These are phyloP conservation scores for Claviceps fusiformis DNA, from an alignment of 2,329 filamentous ascomycete genomes.

Conservation along the genomic window DNA sequence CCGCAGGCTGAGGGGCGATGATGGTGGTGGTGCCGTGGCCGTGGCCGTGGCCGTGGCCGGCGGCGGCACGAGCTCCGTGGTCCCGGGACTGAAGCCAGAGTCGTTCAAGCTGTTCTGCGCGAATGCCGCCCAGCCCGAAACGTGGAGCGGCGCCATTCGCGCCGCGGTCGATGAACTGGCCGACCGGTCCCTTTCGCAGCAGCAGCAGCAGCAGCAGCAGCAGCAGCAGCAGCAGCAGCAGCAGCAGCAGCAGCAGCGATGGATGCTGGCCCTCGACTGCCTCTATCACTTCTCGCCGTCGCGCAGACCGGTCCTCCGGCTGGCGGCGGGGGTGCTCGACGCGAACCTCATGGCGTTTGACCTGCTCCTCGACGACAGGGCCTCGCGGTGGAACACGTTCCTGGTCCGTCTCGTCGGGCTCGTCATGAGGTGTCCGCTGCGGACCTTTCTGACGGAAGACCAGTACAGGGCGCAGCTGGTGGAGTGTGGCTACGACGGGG, in stretches of 20 bases:
- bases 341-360: slow-evolving; percentile 44
- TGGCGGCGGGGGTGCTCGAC: slow-evolving; percentile 25
- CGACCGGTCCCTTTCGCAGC: slow-evolving; percentile 11
- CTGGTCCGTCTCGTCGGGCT: slow-evolving; percentile 28
- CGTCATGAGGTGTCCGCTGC: slow-evolving; percentile 32
- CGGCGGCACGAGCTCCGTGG: no score
- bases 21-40: no score
- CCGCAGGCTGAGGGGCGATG: slow-evolving; percentile 11
- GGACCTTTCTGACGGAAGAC: slow-evolving; percentile 31
- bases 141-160: slow-evolving; percentile 22
- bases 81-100: neutral
- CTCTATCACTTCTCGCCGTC: slow-evolving; percentile 44
- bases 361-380: slow-evolving; percentile 26
- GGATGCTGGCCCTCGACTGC: slow-evolving; percentile 42
- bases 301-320: slow-evolving; percentile 29
- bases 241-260: slow-evolving; percentile 31
- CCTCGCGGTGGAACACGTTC: slow-evolving; percentile 16
- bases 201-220: no score
- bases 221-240: no score
- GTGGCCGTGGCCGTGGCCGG: no score
- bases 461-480: slow-evolving; percentile 32
- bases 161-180: slow-evolving; percentile 15
- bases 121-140: slow-evolving; percentile 32
- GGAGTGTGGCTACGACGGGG: slow-evolving; percentile 31
- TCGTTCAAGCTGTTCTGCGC: slow-evolving; percentile 29